Base-by-base conservation (phyloP, 805 yeast genomes). In the Yarrowia keelungensis region DNA sequence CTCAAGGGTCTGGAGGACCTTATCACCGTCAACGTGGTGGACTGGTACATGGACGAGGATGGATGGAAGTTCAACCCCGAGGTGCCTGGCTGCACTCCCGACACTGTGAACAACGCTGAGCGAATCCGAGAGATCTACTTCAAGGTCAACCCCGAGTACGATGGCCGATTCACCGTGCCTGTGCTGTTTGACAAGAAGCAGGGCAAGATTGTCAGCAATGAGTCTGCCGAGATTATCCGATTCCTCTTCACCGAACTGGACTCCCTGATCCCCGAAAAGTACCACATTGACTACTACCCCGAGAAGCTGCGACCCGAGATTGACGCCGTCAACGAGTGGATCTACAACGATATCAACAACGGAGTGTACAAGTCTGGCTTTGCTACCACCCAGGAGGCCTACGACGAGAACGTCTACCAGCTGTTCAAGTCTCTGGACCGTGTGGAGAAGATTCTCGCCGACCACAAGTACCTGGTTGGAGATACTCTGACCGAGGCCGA, bases 311-410 rank as follows among this genome's bases (percentile, higher is more conserved):
- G 82, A 71, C 67, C 76, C 0, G 77, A 87, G 71, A 91, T 93
- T 74, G 97, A 93, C 75, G 91, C 85, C 68, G 75, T 92, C 72
- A 92, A 95, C 75, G 83, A 81, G 16, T 89, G 96, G 93, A 85
- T 91, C 47, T 93, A 93, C 78, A 90, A 89, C 75, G 85, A 84
- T 74, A 89, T 94, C 78, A 92, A 93, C 83, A 91, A 90, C 75
- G 98, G 97, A 47, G 98, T 93, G 49, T 94, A 94, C 83, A 94
- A 92, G 80, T 73, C 95, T 2, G 98, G 98, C 0, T 94, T 93
- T 78, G 91, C 97, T 5, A 87, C 92, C 11, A 84, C 84, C 69
- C 97, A 91, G 78, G 92, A 89, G 71, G 90, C 88, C 12, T 93
- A 93, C 75, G 94, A 90, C 72, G 80, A 80, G 67, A 89, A 89